A percentile compares a stretch with the other conserved stretches of the same genome.
phyloP scores from a whole-genome alignment of 2,329 filamentous ascomycete species.

The Aspergillus transmontanensis region DNA sequence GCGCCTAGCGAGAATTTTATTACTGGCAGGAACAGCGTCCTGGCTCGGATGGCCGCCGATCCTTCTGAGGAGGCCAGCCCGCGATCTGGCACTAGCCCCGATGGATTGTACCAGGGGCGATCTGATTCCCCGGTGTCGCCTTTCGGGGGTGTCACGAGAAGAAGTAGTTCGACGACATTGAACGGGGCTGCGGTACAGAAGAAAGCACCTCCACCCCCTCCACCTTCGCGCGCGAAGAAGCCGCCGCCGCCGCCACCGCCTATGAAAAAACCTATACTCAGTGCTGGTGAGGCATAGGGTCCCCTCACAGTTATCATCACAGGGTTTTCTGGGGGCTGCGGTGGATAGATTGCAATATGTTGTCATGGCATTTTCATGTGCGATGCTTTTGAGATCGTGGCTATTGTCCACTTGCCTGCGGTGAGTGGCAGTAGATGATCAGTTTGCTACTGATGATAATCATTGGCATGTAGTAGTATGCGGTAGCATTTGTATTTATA shows the following conservation, averaged over 20 bases:
- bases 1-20: constrained; percentile 58
- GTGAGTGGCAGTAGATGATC: neutral
- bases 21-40: constrained; percentile 50
- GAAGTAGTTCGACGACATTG: constrained; percentile 52
- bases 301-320: neutral
- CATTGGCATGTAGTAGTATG: neutral
- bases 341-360: neutral
- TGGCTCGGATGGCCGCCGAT: constrained; percentile 49
- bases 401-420: neutral
- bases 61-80: constrained; percentile 56
- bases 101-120: constrained; percentile 51
- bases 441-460: neutral
- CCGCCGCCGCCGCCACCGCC: constrained; percentile 66
- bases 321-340: neutral
- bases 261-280: constrained; percentile 56
- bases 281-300: constrained; percentile 27
- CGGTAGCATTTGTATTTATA: neutral
- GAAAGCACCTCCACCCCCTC: constrained; percentile 65
- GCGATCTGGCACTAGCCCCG: constrained; percentile 52
- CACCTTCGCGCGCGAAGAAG: constrained; percentile 65
- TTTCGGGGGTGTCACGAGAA: constrained; percentile 55
- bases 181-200: constrained; percentile 39
- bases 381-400: neutral
- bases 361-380: neutral
- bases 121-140: constrained; percentile 58